phyloP scores from a whole-genome alignment of 257 asterid species.

The Solanum commersonii region DNA sequence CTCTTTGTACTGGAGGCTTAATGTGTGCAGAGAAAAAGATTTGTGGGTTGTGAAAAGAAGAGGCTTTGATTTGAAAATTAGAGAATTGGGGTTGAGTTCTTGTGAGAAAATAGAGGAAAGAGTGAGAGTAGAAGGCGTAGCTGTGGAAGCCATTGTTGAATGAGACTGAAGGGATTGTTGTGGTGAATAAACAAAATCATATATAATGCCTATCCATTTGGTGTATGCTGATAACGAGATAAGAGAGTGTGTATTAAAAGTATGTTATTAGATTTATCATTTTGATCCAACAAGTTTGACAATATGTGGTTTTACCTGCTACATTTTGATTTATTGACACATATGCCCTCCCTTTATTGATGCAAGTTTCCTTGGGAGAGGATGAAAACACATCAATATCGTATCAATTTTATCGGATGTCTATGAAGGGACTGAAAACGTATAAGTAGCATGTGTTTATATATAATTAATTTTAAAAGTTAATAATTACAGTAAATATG shows the following conservation, averaged over 20 bases:
- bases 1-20: conserved; percentile 9
- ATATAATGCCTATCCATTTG: neutral
- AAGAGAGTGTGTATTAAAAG: neutral
- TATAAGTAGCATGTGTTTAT: no score
- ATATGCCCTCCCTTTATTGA: neutral
- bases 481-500: neutral
- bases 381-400: neutral
- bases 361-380: neutral
- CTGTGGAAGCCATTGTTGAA: conserved; percentile 18
- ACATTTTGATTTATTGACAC: neutral
- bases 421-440: no score
- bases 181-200: neutral
- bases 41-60: neutral
- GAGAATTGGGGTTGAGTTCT: conserved; percentile 15
- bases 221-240: neutral
- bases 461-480: neutral
- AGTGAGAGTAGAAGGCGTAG: conserved; percentile 10
- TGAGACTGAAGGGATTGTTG: neutral
- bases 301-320: neutral
- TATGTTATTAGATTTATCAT: neutral
- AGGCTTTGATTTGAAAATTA: conserved; percentile 6
- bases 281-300: neutral
- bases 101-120: conserved; percentile 15
- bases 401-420: neutral
- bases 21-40: conserved; percentile 1